Base-by-base conservation (phyloP, 805 yeast species). In the Cyberlindnera mycetangii region DNA sequence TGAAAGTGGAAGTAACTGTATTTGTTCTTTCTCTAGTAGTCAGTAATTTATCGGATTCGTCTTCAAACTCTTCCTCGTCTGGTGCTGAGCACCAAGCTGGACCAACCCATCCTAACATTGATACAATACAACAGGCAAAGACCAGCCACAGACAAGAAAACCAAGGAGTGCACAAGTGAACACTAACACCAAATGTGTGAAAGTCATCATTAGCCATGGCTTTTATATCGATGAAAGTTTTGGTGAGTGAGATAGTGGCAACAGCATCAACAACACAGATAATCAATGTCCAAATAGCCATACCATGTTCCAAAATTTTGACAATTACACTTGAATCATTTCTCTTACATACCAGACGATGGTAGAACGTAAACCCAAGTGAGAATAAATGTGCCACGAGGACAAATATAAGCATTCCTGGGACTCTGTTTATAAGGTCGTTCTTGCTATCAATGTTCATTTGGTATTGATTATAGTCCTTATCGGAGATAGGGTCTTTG, bases 61-160 rank as follows among this genome's bases (percentile, higher is more conserved):
- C 48, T 4, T 42, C 45, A 18, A 17, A 15, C 10, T 34, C 43
- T 11, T 38, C 46, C 2, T 38, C 45, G 2, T 49, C 49, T 11
- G 79, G 78, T 40, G 76, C 72, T 7, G 77, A 74, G 64, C 83
- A 80, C 85, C 85, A 72, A 14, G 64, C 49, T 3, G 74, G 71
- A 7, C 74, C 72, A 7, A 62, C 65, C 76, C 76, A 71, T 8
- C 53, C 27, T 10, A 55, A 28, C 46, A 56, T 48, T 4, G 44
- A 38, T 4, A 59, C 25, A n/a, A 55, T 17, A 1, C 49, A 36
- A 50, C 45, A 49, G 32, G 45, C 56, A 37, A 67, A 55, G 1
- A 66, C 49, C 5, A 65, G 11, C 78, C 78, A 75, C 7, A 69
- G 51, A 3, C 76, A 28, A 20, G 63, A 32, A 44, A 72, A 67